Conservation (phyloP, 257 asterid species). For the Thymus quinquecostatus region DNA sequence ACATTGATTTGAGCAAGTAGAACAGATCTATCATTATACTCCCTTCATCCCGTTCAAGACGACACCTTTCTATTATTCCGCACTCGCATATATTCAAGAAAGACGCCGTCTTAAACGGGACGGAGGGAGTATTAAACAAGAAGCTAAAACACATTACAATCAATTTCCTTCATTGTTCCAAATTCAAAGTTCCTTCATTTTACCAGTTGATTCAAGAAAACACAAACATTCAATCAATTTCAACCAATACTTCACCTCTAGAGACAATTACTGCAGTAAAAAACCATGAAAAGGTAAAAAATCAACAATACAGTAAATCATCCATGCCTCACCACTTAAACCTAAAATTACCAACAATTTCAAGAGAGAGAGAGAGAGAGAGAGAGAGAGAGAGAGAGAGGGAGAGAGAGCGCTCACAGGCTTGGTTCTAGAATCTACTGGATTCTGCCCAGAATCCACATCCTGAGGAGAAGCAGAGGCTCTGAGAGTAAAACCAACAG, state of each 20-base stretch:
- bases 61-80: no score
- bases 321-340: background rate
- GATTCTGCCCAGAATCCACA: constrained; percentile 34
- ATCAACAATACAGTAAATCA: background rate
- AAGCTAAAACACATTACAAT: no score
- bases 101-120: no score
- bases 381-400: background rate
- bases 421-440: constrained; percentile 39
- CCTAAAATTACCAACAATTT: no score
- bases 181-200: background rate
- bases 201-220: background rate
- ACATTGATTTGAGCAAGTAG: background rate
- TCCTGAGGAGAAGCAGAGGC: constrained; percentile 49
- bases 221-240: background rate
- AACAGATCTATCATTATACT: background rate
- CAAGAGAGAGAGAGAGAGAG: no score
- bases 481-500: constrained; percentile 39
- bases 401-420: constrained; percentile 34
- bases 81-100: no score
- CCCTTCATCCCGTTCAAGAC: no score
- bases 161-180: no score
- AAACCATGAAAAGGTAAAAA: background rate
- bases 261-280: background rate
- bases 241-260: constrained; percentile 1
- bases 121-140: no score